A percentile compares a stretch with the other conserved stretches of the same genome.
Evolutionary conservation across 495 filamentous ascomycete genomes (phyloP).

Genomic region (Hyphodiscus hymeniophilus): DNA sequence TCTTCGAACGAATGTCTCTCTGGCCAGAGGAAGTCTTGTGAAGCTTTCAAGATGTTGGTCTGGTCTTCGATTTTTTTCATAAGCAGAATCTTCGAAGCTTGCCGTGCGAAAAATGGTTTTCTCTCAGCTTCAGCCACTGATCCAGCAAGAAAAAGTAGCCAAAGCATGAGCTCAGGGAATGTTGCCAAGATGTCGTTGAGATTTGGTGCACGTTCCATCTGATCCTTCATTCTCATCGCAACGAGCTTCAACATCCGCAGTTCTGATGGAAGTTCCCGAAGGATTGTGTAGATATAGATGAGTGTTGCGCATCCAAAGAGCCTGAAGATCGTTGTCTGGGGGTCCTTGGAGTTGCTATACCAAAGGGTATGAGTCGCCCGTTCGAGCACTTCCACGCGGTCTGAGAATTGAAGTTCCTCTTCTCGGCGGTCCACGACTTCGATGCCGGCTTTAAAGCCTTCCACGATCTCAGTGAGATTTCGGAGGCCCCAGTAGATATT

Average conservation of each 20-base stretch:
- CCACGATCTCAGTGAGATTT: slow-evolving; percentile 5
- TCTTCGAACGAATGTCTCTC: slow-evolving; percentile 1
- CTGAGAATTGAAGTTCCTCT: slow-evolving; percentile 11
- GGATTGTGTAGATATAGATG: slow-evolving; percentile 12
- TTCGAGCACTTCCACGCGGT: slow-evolving; percentile 18
- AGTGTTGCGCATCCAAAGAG: slow-evolving; percentile 10
- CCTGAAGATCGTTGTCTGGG: slow-evolving; percentile 7
- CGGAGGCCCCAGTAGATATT: slow-evolving; percentile 16
- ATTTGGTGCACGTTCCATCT: slow-evolving; percentile 6
- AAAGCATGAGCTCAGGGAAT: slow-evolving; percentile 17
- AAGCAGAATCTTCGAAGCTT: slow-evolving; percentile 12
- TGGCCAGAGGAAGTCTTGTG: slow-evolving; percentile 12
- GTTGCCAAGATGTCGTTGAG: slow-evolving; percentile 17
- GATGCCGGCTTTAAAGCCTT: slow-evolving; percentile 3
- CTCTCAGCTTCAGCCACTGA: slow-evolving; percentile 5
- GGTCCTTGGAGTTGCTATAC: slow-evolving; percentile 4
- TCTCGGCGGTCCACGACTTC: background rate
- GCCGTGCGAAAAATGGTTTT: slow-evolving; percentile 9
- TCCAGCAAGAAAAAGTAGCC: slow-evolving; percentile 15
- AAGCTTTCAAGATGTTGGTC: slow-evolving; percentile 5
- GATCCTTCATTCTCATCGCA: slow-evolving; percentile 1
- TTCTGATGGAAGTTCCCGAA: slow-evolving; percentile 13
- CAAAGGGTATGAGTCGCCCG: slow-evolving; percentile 13
- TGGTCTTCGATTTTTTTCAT: slow-evolving; percentile 10
- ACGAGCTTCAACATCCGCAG: slow-evolving; percentile 11